Base-by-base conservation (phyloP, 768 basidiomycete genomes). In the Trametes coccinea region DNA sequence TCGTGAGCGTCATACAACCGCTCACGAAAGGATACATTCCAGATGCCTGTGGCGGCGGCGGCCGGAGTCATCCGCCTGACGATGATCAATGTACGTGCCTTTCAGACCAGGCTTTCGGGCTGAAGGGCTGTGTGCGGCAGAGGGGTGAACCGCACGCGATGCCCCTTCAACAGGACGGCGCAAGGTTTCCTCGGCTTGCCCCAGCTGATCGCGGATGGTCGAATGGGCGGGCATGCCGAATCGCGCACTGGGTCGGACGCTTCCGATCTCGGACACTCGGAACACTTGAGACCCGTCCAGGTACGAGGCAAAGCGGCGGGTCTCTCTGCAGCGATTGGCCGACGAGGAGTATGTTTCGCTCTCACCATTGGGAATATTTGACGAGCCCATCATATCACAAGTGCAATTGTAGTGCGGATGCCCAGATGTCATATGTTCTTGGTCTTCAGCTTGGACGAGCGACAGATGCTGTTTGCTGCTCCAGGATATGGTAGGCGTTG, bases 301-400 rank as follows among this genome's bases (percentile, higher is more conserved):
- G 61, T 29, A 56, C 54, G 50, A 56, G 61, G 47, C n/a, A 56
- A 52, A 56, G 56, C 17, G 34, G 61, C 54, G 54, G 45, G 49
- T 16, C 27, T 16, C 49, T 29, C 17, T 22, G 37, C 45, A 31
- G 27, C 50, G 55, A 55, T 61, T 61, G 60, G 60, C 13, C 29
- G 39, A 45, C 16, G 9, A 11, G 29, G 43, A 10, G 34, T 46
- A 40, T 39, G 22, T n/a, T 17, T 17, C 27, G 54, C 49, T 62
- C 61, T 62, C 61, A 56, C 44, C 61, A 41, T 27, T 62, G 61
- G 61, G 61, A 62, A 62, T 43, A 43, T 56, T 50, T 56, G 9
- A 29, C 5, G 9, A 29, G 8, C 22, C 10, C 41, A 61, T 55
- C 60, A 56, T 44, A 22, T 30, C 14, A 5, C 34, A 11, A 22